Base-by-base conservation (phyloP, 352 stramenopile species). In the Pythium sukuiense region DNA sequence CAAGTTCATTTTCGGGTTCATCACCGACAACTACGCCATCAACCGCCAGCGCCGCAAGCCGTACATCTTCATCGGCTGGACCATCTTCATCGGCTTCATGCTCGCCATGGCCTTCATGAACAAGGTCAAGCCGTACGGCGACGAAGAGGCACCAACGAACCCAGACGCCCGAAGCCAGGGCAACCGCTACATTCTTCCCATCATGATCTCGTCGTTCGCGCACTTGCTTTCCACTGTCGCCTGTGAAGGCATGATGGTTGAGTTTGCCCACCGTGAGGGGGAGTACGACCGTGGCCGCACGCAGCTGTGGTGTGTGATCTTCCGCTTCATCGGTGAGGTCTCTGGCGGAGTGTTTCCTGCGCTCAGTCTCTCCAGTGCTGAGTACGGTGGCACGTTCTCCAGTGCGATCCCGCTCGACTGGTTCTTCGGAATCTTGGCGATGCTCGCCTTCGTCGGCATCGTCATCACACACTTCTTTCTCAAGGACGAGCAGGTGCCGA, bases 31-130 rank as follows among this genome's bases (percentile, higher is more conserved):
- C 32, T 55, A 72, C 39, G 55, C 71, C 29, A 73, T 77, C 61
- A 61, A 61, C n/a, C 60, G 68, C 27, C 63, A 67, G 26, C 71
- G 67, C 12, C 63, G 71, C 55, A 77, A 77, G 62, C 66, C 71
- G 14, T 77, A 77, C 46, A 72, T 77, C 5, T 66, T 66, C 50
- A 74, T 77, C 58, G 71, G 71, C 20, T 73, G 57, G 62, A 20
- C 46, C 14, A 54, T 64, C 13, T 56, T 67, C 30, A 45, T 35
- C 18, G 4, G 63, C 2, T 66, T 72, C 30, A 66, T 76, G 63
- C 11, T 65, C 35, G 54, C 60, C 11, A 65, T 76, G 61, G 55
- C 58, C 4, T 43, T 57, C 49, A 65, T 72, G 61, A 32, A 49
- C 27, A 57, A 61, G 16, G 52, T 45, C 26, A 48, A 54, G 18